phyloP scores from a whole-genome alignment of 2,329 filamentous ascomycete species.

The Alternaria consortialis region DNA sequence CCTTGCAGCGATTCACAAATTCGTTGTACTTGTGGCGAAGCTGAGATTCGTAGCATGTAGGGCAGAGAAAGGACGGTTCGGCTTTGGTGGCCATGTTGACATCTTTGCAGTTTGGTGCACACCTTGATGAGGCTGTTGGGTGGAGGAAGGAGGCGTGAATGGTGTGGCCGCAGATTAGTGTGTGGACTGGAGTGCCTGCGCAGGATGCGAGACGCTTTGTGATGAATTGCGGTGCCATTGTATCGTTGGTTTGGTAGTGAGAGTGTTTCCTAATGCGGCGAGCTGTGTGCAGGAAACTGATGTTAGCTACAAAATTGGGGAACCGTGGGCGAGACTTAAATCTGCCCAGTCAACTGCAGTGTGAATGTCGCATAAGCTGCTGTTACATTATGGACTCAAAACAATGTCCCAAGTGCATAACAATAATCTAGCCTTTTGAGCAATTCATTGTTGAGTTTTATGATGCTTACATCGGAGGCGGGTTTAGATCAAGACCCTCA shows the following conservation, averaged over 20 bases:
- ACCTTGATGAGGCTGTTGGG: neutral
- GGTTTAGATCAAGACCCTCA: slow-evolving; percentile 67
- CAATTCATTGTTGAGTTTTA: neutral
- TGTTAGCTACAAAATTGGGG: neutral
- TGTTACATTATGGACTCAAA: neutral
- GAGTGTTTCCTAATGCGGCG: neutral
- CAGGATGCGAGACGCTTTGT: neutral
- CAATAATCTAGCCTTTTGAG: neutral
- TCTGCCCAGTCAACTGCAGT: neutral
- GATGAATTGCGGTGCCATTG: neutral
- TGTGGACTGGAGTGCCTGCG: neutral
- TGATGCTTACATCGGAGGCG: slow-evolving; percentile 58
- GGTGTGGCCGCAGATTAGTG: slow-evolving; percentile 2
- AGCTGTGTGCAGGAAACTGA: neutral
- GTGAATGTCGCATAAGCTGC: neutral
- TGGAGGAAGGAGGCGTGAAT: neutral
- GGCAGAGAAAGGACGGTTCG: slow-evolving; percentile 7
- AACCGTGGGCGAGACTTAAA: neutral
- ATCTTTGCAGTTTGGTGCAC: slow-evolving; percentile 7
- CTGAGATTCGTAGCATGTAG: neutral
- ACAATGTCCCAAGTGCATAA: neutral
- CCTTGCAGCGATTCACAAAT: neutral
- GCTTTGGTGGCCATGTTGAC: neutral
- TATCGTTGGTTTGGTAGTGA: neutral
- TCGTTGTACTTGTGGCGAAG: neutral